Evolutionary conservation across 805 yeast genomes (phyloP).

Genomic region (Kuraishia cidri): DNA sequence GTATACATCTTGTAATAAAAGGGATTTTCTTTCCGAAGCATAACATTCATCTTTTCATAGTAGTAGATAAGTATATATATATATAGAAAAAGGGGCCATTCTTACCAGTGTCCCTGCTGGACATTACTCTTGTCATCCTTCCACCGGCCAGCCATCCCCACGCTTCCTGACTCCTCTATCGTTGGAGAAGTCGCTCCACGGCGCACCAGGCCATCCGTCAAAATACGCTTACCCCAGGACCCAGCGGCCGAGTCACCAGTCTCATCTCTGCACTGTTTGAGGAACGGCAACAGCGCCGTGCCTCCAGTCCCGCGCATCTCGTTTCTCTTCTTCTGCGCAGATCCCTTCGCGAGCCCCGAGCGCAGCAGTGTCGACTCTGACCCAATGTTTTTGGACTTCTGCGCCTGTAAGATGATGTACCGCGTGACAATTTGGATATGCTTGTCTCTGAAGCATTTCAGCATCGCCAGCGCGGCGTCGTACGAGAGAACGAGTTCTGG

Average conservation of each 20-base stretch:
- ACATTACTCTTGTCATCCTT: conserved; percentile 14
- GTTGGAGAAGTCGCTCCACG: conserved; percentile 4
- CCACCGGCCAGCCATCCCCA: conserved; percentile 23
- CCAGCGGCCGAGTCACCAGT: conserved; percentile 94
- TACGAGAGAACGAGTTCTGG: conserved; percentile 63
- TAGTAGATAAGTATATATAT: too few relatives aligned
- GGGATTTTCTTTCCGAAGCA: too few relatives aligned
- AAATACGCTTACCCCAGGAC: conserved; percentile 74
- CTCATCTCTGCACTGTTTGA: conserved; percentile 93
- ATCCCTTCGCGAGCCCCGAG: conserved; percentile 54
- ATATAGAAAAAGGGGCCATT: too few relatives aligned
- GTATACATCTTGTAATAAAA: too few relatives aligned
- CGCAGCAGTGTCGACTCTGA: conserved; percentile 36
- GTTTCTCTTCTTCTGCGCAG: conserved; percentile 25
- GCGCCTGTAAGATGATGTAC: conserved; percentile 76
- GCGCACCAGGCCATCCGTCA: conserved; percentile 39
- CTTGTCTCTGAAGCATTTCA: conserved; percentile 82
- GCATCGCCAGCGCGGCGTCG: conserved; percentile 85
- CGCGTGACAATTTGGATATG: conserved; percentile 91
- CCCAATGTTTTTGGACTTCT: conserved; percentile 40
- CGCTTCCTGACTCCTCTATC: conserved; percentile 2
- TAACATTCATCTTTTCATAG: too few relatives aligned
- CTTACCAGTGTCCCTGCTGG: conserved; percentile 20
- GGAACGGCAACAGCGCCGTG: conserved; percentile 80
- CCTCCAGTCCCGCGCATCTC: conserved; percentile 89